Percentiles rank a stretch among this genome's conserved stretches.
Evolutionary conservation across 306 rosid genomes (phyloP).

Genomic region (Glycine soja): DNA sequence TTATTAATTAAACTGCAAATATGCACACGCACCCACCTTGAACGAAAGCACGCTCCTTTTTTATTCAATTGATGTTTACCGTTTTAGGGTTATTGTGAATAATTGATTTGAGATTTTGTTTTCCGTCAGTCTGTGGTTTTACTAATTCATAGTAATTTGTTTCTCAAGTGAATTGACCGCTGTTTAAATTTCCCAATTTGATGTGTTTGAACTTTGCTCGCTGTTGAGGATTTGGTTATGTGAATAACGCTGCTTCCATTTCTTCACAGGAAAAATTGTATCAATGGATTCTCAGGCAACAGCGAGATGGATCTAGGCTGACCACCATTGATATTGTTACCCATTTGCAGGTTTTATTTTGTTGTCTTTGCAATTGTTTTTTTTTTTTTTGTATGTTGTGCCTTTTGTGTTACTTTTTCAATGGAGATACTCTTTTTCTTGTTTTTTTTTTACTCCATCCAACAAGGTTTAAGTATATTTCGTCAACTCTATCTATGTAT

Average conservation of each 20-base stretch:
- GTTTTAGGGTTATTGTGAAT: conserved; percentile 21
- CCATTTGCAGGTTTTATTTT: conserved; percentile 66
- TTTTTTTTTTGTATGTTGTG: not conserved
- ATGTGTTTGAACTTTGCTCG: not conserved
- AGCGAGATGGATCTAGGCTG: conserved; percentile 70
- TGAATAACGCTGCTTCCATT: conserved; percentile 13
- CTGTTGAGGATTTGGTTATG: not conserved
- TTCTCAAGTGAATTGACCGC: not conserved
- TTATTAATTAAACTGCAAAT: no score
- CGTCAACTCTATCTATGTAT: not conserved
- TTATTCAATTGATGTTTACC: not conserved
- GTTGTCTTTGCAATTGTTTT: conserved; percentile 1
- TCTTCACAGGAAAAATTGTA: conserved; percentile 64
- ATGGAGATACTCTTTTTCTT: not conserved
- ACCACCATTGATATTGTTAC: conserved; percentile 59
- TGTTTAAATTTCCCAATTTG: conserved; percentile 14
- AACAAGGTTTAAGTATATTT: not conserved
- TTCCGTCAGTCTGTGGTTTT: not conserved
- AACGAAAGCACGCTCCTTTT: not conserved
- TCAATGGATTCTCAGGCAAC: conserved; percentile 73
- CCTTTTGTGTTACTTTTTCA: not conserved
- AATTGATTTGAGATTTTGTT: not conserved
- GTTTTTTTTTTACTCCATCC: not conserved
- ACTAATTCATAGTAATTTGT: not conserved
- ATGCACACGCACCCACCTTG: not conserved